Base-by-base conservation (phyloP, 192 early-diverging fungal species). In the Backusella luteola region DNA sequence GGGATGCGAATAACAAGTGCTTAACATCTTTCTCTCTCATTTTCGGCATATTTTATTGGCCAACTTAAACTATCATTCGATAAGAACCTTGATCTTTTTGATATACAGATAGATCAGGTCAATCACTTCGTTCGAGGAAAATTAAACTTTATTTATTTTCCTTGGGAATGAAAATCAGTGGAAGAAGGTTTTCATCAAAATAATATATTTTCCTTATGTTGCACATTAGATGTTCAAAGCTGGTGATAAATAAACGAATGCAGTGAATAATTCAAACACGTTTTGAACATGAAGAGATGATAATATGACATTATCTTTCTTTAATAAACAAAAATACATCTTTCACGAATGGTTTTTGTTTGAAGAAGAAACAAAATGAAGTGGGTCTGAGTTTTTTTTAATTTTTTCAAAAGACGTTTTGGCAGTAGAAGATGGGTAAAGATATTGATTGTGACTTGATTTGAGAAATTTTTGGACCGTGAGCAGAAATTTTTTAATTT, bases 401-500 rank as follows among this genome's bases (percentile, higher is more conserved):
- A 23, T 41, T 39, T 69, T n/a, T 39, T n/a, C 3, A n/a, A 1
- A 59, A 23, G 19, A 21, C 8, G 53, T 23, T 9, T 56, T 56
- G 21, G 23, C 56, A 59, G 56, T 59, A 26, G 23, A 59, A n/a
- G 46, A 49, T n/a, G 19, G 46, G 56, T 59, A 19, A 59, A 26
- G 56, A 26, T 59, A 59, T 26, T 26, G 56, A 59, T 59, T 59
- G 56, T 59, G 56, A 59, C 56, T 59, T 59, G 56, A 59, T 3
- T 23, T 63, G 6, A 63, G 73, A 46, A 73, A 73, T 46, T 73
- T 73, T 73, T 73, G 34, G 29, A 34, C 26, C n/a, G 34, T 35
- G 29, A 73, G 34, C 34, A 75, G 74, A 75, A 75, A 75, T 75
- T 75, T 75, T 41, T 67, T n/a, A 6, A 23, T 41, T 44, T 75